Evolutionary conservation across 225 moss, liverwort and hornwort species (phyloP).

Genomic region (Polytrichum formosum): DNA sequence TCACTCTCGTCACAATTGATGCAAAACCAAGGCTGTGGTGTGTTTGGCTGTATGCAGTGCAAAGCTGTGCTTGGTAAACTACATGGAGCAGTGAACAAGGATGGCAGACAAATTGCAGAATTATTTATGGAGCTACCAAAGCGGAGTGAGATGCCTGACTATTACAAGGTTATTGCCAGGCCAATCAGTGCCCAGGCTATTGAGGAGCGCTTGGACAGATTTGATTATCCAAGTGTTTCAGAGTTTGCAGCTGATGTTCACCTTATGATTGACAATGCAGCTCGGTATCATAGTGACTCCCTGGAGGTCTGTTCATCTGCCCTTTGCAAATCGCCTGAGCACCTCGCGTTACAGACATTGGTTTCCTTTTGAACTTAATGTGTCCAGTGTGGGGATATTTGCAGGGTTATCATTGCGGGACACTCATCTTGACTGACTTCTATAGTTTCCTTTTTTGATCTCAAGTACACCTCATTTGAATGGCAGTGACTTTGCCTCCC

Average conservation of each 20-base stretch:
- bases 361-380: too few relatives aligned
- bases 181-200: slow-evolving; percentile 84
- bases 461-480: too few relatives aligned
- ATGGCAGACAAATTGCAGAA: slow-evolving; percentile 71
- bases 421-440: too few relatives aligned
- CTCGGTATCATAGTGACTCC: slow-evolving; percentile 63
- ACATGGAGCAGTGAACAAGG: slow-evolving; percentile 88
- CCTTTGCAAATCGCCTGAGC: too few relatives aligned
- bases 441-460: too few relatives aligned
- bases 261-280: slow-evolving; percentile 94
- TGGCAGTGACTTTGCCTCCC: too few relatives aligned
- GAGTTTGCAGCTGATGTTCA: slow-evolving; percentile 98
- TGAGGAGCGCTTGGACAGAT: slow-evolving; percentile 88
- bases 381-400: too few relatives aligned
- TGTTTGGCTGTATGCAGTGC: slow-evolving; percentile 60
- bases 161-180: slow-evolving; percentile 80
- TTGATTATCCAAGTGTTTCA: slow-evolving; percentile 84
- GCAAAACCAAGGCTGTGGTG: too few relatives aligned
- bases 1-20: too few relatives aligned
- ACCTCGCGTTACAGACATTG: too few relatives aligned
- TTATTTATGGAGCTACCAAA: slow-evolving; percentile 91
- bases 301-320: slow-evolving; percentile 43
- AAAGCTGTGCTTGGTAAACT: slow-evolving; percentile 89
- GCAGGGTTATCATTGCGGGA: too few relatives aligned
- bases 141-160: slow-evolving; percentile 82